These are phyloP conservation scores for Colletotrichum somersetense DNA, from an alignment of 2,329 filamentous ascomycete species.

Conservation along the genomic window DNA sequence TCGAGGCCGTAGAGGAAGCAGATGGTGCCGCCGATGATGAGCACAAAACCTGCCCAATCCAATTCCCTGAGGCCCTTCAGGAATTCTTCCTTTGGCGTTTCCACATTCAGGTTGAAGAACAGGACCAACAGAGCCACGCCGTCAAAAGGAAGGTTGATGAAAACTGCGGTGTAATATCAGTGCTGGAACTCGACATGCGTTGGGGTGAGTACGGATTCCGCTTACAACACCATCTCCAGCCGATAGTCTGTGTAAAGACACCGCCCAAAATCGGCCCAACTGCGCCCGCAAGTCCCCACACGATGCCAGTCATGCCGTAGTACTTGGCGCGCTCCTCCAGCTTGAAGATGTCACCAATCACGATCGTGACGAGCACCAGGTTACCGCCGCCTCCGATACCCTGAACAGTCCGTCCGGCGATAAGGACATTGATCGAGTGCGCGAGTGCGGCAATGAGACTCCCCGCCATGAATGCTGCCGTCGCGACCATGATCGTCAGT, in stretches of 20 bases:
- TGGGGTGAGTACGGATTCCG: constrained; percentile 43
- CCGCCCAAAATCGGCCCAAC: constrained; percentile 70
- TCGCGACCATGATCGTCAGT: constrained; percentile 51
- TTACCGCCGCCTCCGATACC: constrained; percentile 54
- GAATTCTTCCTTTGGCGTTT: constrained; percentile 68
- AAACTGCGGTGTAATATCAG: constrained; percentile 43
- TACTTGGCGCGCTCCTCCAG: constrained; percentile 53
- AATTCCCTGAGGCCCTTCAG: constrained; percentile 65
- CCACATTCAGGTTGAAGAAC: constrained; percentile 59
- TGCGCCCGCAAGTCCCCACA: constrained; percentile 67
- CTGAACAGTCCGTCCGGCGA: constrained; percentile 51
- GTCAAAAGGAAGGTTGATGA: constrained; percentile 58
- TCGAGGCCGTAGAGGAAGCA: constrained; percentile 73
- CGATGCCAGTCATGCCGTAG: constrained; percentile 68
- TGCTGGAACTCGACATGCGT: not conserved
- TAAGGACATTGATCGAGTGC: constrained; percentile 44
- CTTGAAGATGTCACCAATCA: constrained; percentile 54
- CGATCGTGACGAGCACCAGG: constrained; percentile 53
- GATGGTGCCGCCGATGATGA: constrained; percentile 68
- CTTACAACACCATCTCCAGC: constrained; percentile 67
- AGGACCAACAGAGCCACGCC: constrained; percentile 57
- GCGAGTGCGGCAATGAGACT: constrained; percentile 24
- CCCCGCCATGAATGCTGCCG: constrained; percentile 50
- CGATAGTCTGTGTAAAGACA: constrained; percentile 66
- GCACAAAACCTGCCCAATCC: constrained; percentile 64